Percentiles rank a stretch among this genome's conserved stretches.
These are phyloP conservation scores for Phytophthora pisi DNA, from an alignment of 352 stramenopile species.

Conservation along the genomic window DNA sequence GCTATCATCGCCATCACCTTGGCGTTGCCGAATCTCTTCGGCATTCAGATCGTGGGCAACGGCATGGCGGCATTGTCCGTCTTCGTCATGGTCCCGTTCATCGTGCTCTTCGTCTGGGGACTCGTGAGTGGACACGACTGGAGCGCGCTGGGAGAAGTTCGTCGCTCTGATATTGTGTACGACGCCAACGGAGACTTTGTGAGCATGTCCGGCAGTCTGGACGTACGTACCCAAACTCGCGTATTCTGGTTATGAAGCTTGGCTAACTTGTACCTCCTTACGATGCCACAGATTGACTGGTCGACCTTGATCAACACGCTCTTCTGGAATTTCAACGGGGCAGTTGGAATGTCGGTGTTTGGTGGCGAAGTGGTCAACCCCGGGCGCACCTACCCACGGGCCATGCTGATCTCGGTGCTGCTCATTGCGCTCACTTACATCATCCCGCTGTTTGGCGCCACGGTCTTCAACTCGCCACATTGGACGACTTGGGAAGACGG, in stretches of 20 bases:
- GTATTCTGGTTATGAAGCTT: no score
- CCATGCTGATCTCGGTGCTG: conserved; percentile 80
- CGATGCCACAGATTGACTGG: conserved; percentile 28
- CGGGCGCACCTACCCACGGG: conserved; percentile 74
- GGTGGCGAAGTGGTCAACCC: conserved; percentile 90
- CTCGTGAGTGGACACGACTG: conserved; percentile 37
- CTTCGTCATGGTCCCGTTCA: conserved; percentile 91
- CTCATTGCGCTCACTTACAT: conserved; percentile 88
- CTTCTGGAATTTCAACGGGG: conserved; percentile 97
- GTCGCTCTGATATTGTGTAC: conserved; percentile 41
- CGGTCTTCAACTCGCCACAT: conserved; percentile 63
- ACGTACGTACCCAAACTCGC: no score
- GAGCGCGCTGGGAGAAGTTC: conserved; percentile 42
- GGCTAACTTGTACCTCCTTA: no score
- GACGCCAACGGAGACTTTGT: conserved; percentile 42
- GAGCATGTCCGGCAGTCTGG: conserved; percentile 36
- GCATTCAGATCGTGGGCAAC: conserved; percentile 85
- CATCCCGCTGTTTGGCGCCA: conserved; percentile 85
- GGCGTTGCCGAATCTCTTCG: conserved; percentile 50
- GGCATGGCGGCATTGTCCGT: conserved; percentile 77
- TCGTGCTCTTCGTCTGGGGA: conserved; percentile 64
- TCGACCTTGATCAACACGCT: conserved; percentile 92
- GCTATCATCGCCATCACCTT: conserved; percentile 45
- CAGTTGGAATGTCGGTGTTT: conserved; percentile 88
- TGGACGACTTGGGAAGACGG: conserved; percentile 91